Evolutionary conservation across 2,329 filamentous ascomycete genomes (phyloP).

Genomic region (Aspergillus hiratsukae): DNA sequence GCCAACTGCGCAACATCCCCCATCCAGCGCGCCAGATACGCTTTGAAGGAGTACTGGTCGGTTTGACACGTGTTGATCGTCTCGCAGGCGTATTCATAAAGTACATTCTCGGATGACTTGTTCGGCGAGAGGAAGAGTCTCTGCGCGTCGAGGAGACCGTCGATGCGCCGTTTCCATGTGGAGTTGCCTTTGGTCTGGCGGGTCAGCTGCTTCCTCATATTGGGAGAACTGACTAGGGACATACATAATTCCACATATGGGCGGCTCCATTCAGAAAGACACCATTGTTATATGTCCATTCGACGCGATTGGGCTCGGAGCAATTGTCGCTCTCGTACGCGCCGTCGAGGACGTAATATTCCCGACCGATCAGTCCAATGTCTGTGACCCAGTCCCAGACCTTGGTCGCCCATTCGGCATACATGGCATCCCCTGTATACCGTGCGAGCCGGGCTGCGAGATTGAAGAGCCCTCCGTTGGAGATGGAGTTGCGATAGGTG

Average conservation of each 20-base stretch:
- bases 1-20: constrained; percentile 55
- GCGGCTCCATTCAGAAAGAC: constrained; percentile 53
- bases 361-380: constrained; percentile 47
- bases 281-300: constrained; percentile 58
- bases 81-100: constrained; percentile 60
- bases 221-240: constrained; percentile 10
- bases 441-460: constrained; percentile 28
- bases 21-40: constrained; percentile 59
- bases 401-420: constrained; percentile 62
- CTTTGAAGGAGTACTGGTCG: constrained; percentile 63
- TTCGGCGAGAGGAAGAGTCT: constrained; percentile 46
- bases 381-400: constrained; percentile 56
- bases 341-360: constrained; percentile 55
- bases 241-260: constrained; percentile 52
- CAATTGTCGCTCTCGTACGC: constrained; percentile 50
- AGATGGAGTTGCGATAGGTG: constrained; percentile 32
- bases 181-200: constrained; percentile 31
- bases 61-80: constrained; percentile 51
- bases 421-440: constrained; percentile 28
- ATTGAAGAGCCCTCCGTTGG: constrained; percentile 31
- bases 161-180: constrained; percentile 50
- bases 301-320: constrained; percentile 46
- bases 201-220: not conserved
- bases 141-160: constrained; percentile 51
- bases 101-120: constrained; percentile 40